Evolutionary conservation across 2,329 filamentous ascomycete species (phyloP), one percentile per base, ranked within the genome.

Genomic region (Colletotrichum sojae): DNA sequence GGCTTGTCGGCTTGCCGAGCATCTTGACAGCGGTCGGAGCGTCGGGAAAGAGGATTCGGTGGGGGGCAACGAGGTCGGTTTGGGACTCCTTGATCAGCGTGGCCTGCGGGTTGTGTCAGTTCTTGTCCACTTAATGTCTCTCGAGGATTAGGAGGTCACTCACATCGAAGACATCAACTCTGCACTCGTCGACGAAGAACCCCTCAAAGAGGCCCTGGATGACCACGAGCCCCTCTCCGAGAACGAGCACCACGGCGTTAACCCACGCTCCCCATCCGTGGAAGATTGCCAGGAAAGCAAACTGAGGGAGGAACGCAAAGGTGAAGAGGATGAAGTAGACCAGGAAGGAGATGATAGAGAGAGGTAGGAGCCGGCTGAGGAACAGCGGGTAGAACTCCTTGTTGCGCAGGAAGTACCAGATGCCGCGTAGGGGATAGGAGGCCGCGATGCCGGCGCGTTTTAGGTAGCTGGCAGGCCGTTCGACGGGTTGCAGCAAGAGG

Each of bases 201-300:
- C 92, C 92, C 77, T 95, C 92, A 71, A 95, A 95, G 1, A 95
- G 81, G 5, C 83, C 86, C 72, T 84, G 82, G 13, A 93, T 90
- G 62, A 94, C 91, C 46, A 94, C 90, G 72, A 93, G 83, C 0
- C 91, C 92, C 75, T 94, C 91, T 52, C 94, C 93, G n/a, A 99
- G 85, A 0, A 97, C 93, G 54, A 98, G 84, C 71, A 98, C 91
- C 0, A 93, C 90, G 3, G 92, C 94, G 75, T 94, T 98, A 66
- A 97, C 82, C 93, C 94, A 97, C n/a, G 96, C 96, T 36, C 91
- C 91, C 68, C 90, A 88, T 22, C 92, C 92, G 75, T 98, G 95
- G 78, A 98, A 98, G 73, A 98, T 89, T 16, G 92, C 91, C 22
- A 99, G 87, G 75, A 99, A 93, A 1, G 93, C 93, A 64, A 94